Conservation (phyloP, 371 early-diverging fungal species). For the Mucor velutinosus region DNA sequence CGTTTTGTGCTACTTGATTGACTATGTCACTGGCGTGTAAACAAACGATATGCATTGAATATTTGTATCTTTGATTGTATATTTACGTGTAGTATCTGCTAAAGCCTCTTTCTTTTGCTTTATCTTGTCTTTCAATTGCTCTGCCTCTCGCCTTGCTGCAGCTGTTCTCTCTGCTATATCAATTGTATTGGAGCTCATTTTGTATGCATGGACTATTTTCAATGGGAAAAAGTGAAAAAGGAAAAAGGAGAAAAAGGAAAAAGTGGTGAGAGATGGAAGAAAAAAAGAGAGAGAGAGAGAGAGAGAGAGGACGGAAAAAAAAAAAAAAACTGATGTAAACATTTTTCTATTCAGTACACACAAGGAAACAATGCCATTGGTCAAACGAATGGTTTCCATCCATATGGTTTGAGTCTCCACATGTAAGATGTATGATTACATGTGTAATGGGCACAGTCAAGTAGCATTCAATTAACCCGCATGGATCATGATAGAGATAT, state of each 20-base stretch:
- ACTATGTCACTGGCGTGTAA: conserved; percentile 12
- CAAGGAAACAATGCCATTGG: background rate
- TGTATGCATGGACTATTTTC: background rate
- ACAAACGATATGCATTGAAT: background rate
- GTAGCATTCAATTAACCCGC: background rate
- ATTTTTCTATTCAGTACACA: background rate
- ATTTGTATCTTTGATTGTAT: background rate
- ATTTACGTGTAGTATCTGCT: conserved; percentile 92
- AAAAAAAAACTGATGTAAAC: conserved; percentile 1
- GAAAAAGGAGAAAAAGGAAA: background rate
- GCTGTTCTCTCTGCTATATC: conserved; percentile 92
- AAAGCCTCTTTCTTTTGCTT: conserved; percentile 88
- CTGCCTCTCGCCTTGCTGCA: conserved; percentile 93
- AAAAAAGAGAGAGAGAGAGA: background rate
- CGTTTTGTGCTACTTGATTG: conserved; percentile 50
- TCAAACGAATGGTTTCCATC: background rate
- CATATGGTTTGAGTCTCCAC: background rate
- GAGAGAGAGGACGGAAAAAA: background rate
- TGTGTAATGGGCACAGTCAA: background rate
- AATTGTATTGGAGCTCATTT: conserved; percentile 35
- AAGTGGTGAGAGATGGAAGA: background rate
- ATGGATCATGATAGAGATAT: background rate
- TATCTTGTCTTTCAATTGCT: conserved; percentile 93
- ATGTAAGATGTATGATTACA: background rate
- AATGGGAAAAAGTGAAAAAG: no score